These are phyloP conservation scores for Pyrus bretschneideri DNA, from an alignment of 306 rosid species.

Conservation along the genomic window DNA sequence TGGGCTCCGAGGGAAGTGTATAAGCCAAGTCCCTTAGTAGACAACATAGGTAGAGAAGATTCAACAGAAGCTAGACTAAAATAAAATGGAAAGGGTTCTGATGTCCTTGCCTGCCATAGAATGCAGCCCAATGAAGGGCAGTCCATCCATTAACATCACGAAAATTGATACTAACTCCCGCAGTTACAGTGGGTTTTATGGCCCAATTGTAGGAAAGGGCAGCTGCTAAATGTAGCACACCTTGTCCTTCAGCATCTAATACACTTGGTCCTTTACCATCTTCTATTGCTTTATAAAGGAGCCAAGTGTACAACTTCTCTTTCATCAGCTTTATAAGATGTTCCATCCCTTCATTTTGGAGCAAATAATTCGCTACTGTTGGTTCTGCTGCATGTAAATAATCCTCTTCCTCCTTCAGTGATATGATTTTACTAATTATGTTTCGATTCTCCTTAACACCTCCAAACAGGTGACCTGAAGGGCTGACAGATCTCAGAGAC, in stretches of 20 bases:
- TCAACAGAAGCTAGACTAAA: neutral
- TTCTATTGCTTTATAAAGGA: conserved; percentile 58
- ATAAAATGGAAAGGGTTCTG: conserved; percentile 6
- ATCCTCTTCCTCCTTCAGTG: conserved; percentile 68
- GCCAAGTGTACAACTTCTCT: conserved; percentile 80
- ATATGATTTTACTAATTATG: conserved; percentile 48
- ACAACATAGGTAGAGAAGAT: neutral
- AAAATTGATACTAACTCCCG: conserved; percentile 80
- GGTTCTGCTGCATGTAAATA: conserved; percentile 15
- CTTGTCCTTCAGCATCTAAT: conserved; percentile 65
- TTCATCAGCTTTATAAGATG: conserved; percentile 42
- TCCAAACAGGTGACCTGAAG: conserved; percentile 33
- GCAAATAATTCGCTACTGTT: conserved; percentile 24
- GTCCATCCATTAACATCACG: conserved; percentile 89
- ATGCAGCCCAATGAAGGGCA: conserved; percentile 93
- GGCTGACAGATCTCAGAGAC: conserved; percentile 33
- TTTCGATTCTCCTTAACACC: conserved; percentile 38
- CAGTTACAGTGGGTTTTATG: conserved; percentile 53
- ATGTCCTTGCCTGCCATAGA: conserved; percentile 62
- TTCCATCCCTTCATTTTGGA: conserved; percentile 39
- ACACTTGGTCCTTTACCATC: conserved; percentile 78
- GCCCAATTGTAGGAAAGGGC: conserved; percentile 87
- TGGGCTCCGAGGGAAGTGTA: neutral
- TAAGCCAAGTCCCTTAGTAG: neutral
- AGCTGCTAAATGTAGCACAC: conserved; percentile 71